phyloP scores from a whole-genome alignment of 805 yeast genomes.

The Dipodascus geniculatus region DNA sequence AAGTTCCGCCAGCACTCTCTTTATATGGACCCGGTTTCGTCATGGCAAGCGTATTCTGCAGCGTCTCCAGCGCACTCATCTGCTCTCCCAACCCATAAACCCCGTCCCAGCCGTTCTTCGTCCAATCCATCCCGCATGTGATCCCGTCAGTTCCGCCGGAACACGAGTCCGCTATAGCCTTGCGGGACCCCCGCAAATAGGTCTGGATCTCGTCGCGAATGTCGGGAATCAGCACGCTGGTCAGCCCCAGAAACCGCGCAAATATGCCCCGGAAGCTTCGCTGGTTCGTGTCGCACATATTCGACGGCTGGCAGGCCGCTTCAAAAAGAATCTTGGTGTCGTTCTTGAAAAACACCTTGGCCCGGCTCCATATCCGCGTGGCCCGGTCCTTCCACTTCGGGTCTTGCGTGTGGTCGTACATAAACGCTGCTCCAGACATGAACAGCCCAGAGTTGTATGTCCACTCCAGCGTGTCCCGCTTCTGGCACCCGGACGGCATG shows the following conservation, averaged over 20 bases:
- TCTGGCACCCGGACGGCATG: constrained; percentile 40
- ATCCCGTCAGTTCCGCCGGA: constrained; percentile 79
- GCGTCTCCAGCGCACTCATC: constrained; percentile 66
- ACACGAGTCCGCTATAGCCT: constrained; percentile 72
- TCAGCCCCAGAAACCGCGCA: constrained; percentile 59
- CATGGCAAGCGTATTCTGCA: constrained; percentile 30
- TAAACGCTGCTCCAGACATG: constrained; percentile 68
- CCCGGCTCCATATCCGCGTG: constrained; percentile 40
- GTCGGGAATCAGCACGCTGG: constrained; percentile 59
- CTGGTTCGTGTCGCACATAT: constrained; percentile 73
- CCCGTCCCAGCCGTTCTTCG: constrained; percentile 52
- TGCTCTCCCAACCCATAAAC: constrained; percentile 83
- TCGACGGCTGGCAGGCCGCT: constrained; percentile 63
- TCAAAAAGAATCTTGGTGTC: constrained; percentile 49
- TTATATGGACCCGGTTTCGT: constrained; percentile 44
- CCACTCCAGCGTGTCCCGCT: constrained; percentile 58
- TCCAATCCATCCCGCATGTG: constrained; percentile 86
- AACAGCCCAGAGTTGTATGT: constrained; percentile 76
- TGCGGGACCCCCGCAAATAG: constrained; percentile 41
- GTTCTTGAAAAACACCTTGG: constrained; percentile 34
- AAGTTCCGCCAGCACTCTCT: constrained; percentile 53
- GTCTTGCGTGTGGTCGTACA: constrained; percentile 63
- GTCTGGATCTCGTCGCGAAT: constrained; percentile 27
- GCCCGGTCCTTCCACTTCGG: constrained; percentile 57
- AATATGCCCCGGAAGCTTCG: constrained; percentile 84